These are phyloP conservation scores for Aspergillus haitiensis DNA, from an alignment of 495 filamentous ascomycete species.

Conservation along the genomic window DNA sequence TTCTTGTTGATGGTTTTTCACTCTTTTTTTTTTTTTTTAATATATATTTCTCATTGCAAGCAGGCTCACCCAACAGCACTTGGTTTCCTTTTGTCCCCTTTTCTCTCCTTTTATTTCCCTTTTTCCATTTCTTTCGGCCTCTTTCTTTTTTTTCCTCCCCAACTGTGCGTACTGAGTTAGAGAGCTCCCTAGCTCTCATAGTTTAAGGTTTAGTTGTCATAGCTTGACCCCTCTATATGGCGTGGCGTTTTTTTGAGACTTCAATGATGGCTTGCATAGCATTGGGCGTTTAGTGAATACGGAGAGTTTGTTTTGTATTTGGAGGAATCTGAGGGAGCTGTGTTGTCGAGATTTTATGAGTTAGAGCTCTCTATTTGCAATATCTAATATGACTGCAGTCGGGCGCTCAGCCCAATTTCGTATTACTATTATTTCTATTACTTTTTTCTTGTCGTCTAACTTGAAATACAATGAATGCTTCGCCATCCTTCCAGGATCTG, in stretches of 20 bases:
- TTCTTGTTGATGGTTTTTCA: not conserved
- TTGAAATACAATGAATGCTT: not conserved
- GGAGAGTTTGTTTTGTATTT: not conserved
- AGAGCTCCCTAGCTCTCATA: not conserved
- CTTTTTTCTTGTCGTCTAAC: not conserved
- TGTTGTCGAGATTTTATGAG: not conserved
- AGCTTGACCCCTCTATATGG: not conserved
- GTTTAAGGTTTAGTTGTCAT: not conserved
- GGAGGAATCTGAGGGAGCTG: not conserved
- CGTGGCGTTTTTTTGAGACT: slow-evolving; percentile 16
- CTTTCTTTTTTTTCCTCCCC: not conserved
- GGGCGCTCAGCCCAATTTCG: no score
- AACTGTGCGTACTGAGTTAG: not conserved
- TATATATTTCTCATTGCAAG: no score
- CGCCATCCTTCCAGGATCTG: no score
- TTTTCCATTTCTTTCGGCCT: not conserved
- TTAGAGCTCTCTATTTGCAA: not conserved
- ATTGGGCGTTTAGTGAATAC: slow-evolving; percentile 17
- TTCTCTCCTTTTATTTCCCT: not conserved
- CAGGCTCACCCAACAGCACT: no score
- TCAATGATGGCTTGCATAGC: slow-evolving; percentile 19
- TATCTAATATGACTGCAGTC: not conserved
- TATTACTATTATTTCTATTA: not conserved
- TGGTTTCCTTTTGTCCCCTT: not conserved
- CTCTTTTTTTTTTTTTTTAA: not conserved